Base-by-base conservation (phyloP, 2,329 filamentous ascomycete species). In the Epicoccum nigrum region DNA sequence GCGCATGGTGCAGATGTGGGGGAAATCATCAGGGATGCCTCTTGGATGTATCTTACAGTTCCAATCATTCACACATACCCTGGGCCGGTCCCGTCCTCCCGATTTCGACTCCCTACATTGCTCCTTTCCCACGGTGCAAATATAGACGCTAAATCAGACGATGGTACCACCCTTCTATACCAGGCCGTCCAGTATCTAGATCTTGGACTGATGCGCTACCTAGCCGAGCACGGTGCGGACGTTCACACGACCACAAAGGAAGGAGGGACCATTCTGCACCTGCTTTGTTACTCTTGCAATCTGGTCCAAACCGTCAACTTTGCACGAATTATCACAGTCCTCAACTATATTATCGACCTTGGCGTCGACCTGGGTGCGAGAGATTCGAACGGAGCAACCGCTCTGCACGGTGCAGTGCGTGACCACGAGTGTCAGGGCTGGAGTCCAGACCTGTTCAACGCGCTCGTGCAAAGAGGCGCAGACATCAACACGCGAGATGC, bases 401-500 rank as follows among this genome's bases (percentile, higher is more conserved):
- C 39, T 7, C 31, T 32, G 21, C 31, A 31, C 48, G 32, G 27
- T 25, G 16, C 37, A 4, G 7, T 32, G 19, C 11, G 42, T 13
- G 15, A 30, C 8, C 30, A 27, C 12, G 8, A 9, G 12, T 2
- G 3, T n/a, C 7, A 1, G 7, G 20, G 7, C 13, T 38, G 25
- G 13, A 12, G 15, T 3, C 42, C 25, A 20, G 23, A 21, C 23
- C 2, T 31, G 6, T 27, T 42, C 31, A 32, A 46, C 32, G 17
- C 28, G 16, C 31, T 46, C 23, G 25, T 51, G 31, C 19, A 33
- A 28, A 42, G 42, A 37, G 42, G 42, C 9, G 42, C 38, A 1
- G 20, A 37, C 15, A 21, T 27, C 11, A 7, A 37, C 5, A 11
- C 7, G 7, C 41, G 21, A 23, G 16, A 42, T 17, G 28, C 8